Evolutionary conservation across 352 stramenopile genomes (phyloP).

Genomic region (Globisporangium camurandrum): DNA sequence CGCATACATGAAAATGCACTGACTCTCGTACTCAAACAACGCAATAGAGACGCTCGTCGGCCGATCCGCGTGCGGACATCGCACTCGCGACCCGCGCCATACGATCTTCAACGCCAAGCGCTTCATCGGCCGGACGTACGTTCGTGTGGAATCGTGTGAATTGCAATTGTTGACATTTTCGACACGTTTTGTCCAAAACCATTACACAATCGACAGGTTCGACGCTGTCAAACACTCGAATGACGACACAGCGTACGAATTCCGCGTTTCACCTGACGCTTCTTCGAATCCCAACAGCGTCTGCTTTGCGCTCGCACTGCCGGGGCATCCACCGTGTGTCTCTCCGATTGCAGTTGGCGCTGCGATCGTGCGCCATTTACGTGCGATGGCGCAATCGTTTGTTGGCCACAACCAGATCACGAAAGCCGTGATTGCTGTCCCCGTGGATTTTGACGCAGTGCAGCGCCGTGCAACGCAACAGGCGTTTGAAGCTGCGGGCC

Average conservation of each 20-base stretch:
- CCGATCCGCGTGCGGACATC: conserved; percentile 31
- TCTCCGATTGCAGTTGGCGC: conserved; percentile 37
- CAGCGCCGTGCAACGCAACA: conserved; percentile 83
- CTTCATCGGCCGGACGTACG: conserved; percentile 46
- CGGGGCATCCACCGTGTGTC: conserved; percentile 33
- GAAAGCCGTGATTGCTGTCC: conserved; percentile 86
- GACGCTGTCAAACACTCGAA: conserved; percentile 17
- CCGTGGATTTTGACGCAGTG: conserved; percentile 86
- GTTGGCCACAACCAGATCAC: conserved; percentile 64
- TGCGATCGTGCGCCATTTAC: conserved; percentile 35
- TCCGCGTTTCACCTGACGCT: conserved; percentile 17
- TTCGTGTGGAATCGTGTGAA: background rate
- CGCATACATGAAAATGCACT: background rate
- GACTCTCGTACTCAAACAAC: background rate
- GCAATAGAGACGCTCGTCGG: conserved; percentile 38
- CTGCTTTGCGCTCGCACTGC: conserved; percentile 38
- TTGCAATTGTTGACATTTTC: conserved; percentile 1
- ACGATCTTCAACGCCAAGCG: conserved; percentile 76
- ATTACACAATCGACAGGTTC: conserved; percentile 14
- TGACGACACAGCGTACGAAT: conserved; percentile 36
- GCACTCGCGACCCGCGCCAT: conserved; percentile 43
- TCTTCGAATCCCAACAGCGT: conserved; percentile 11
- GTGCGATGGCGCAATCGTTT: conserved; percentile 34
- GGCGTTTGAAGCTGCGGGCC: conserved; percentile 82
- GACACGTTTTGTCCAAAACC: background rate